Base-by-base conservation (phyloP, 129 eudicot species). In the Dittrichia graveolens region DNA sequence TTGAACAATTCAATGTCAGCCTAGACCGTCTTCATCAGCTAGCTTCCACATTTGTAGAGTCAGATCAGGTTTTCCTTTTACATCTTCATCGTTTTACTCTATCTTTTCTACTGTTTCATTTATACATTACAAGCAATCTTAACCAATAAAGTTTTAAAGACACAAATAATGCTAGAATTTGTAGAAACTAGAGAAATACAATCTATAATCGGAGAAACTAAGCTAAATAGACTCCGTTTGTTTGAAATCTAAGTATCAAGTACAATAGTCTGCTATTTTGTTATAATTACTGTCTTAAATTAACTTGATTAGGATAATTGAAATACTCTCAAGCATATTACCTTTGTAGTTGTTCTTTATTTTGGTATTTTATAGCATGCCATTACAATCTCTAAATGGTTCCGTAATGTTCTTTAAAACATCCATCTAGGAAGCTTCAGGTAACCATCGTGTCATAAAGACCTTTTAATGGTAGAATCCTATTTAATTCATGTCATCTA, bases 1-100 rank as follows among this genome's bases (percentile, higher is more conserved):
- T 73, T 60, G 78, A 84, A 48, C 80, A 73, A 48, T 84, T 87
- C 72, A 84, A 83, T 85, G 88, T 78, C 77, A 84, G 86, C 83
- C 69, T 69, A 66, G 79, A 80, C 41, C 79, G 71, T 67, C 80
- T 81, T 83, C 81, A 73, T 68, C 80, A 54, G 61, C 77, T 80
- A 18, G 68, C 79, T 65, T 81, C 80, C 34, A 79, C 84, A 42
- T 86, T 85, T 74, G 67, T 50, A 54, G 69, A 80, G 61, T 73
- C 63, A 38, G 84, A 86, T 75, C 85, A 87, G 92, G 95, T 86
- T 62, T 38, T 71, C 49, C 58, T 16, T 73, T 46, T 61, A 10
- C 61, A 39, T 35, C 60, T 62, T 72, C 68, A 55, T 47, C 4
- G 11, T 39, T 74, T 72, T 58, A 58, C 67, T 69, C 2, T 65